Evolutionary conservation across 2,329 filamentous ascomycete species (phyloP), one percentile per base, ranked within the genome.

Genomic region (Penicillium sp.): DNA sequence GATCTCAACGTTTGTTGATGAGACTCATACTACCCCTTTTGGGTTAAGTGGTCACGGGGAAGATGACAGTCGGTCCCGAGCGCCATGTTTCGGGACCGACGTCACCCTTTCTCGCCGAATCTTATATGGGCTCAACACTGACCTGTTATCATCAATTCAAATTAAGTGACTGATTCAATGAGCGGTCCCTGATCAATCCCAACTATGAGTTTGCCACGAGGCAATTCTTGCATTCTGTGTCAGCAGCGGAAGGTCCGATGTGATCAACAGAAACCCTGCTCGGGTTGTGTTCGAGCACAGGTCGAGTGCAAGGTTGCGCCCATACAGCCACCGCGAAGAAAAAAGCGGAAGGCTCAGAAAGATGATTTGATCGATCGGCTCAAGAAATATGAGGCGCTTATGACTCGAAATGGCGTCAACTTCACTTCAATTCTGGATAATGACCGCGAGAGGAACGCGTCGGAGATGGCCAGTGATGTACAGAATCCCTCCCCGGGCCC

Each of bases 241-340:
- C 88, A 91, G 70, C 87, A 88, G 70, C 84, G 87, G 56, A 91
- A 90, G 71, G 83, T 90, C 48, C 86, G 86, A 56, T 90, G 88
- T 73, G 86, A 90, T 73, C 87, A 87, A 74, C 84, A 82, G 66
- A 87, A 87, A 72, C 88, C 88, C 26, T 90, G 88, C 68, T 79
- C 82, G 68, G 87, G 88, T 74, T 90, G 88, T 68, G 78, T 85
- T 71, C 88, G 84, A 74, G 82, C 84, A 55, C 77, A 80, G 29
- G 82, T 82, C 24, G 83, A 89, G 64, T 91, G 76, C 58, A 58
- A 33, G 22, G 65, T 80, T 7, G 72, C 76, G 1, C 71, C 74
- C 1, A 61, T 71, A 1, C 65, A 70, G 75, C 84, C 60, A 78
- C 84, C 66, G 76, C 51, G 60, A 74, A 84, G 68, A 78, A 85